Base-by-base conservation (phyloP, 108 stramenopile genomes). In the Discostella pseudostelligera region DNA sequence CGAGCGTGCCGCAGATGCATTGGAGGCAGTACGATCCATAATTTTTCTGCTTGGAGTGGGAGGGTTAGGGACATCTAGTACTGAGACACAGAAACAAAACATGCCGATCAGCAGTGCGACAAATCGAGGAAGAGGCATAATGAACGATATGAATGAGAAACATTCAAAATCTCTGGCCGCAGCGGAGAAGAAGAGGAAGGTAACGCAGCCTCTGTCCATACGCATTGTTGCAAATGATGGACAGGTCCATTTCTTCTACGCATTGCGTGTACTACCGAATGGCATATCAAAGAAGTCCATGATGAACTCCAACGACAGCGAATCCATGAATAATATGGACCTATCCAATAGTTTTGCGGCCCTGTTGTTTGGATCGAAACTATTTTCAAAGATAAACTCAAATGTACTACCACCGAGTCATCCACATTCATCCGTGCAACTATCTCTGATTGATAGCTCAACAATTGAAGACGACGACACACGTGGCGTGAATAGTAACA, bases 161-260 rank as follows among this genome's bases (percentile, higher is more conserved):
- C 32, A 25, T 24, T 50, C 49, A 24, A 22, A 50, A 50, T 11
- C 22, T 20, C 3, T 8, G 32, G 28, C 20, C 11, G 43, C 44
- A 14, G 6, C 39, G 26, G 20, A n/a, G n/a, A 76, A 67, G 37
- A 55, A 43, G 35, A 65, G 54, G 44, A 62, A 62, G 54, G 13
- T 47, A 17, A 39, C 65, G 25, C 65, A 67, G 32, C 76, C 59
- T 9, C 45, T 78, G 10, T 70, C 57, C 32, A 44, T 78, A 8
- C 70, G 65, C 22, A 55, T 78, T 28, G 64, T 78, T 16, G 67
- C 69, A 8, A 70, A 49, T 44, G 76, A 70, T 56, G 76, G 76
- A 32, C 44, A 17, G 10, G 76, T 70, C 42, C 59, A 65, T 44
- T 70, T 78, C 58, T 78, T 62, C 54, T 53, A 70, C 61, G 76